Evolutionary conservation across 1,284 basidiomycete species (phyloP).

Genomic region (Marasmius oreades): DNA sequence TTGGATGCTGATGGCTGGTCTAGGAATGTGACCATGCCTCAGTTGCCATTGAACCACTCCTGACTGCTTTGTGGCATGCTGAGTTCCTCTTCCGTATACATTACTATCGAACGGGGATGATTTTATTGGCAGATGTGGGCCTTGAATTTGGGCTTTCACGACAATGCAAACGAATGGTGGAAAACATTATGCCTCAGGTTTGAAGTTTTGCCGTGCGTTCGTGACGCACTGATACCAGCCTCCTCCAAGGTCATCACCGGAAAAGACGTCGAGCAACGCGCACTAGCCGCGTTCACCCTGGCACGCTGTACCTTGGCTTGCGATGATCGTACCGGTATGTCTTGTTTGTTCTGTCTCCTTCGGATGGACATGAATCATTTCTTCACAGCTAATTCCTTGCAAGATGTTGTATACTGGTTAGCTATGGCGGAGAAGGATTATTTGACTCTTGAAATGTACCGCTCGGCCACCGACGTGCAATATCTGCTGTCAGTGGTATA

Average conservation of each 20-base stretch:
- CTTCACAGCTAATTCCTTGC: slow-evolving; percentile 40
- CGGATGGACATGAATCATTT: neutral
- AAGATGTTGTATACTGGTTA: slow-evolving; percentile 59
- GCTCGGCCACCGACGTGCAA: slow-evolving; percentile 61
- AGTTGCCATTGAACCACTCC: slow-evolving; percentile 57
- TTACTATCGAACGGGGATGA: slow-evolving; percentile 61
- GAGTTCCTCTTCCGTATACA: slow-evolving; percentile 71
- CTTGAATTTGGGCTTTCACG: slow-evolving; percentile 73
- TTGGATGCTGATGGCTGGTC: slow-evolving; percentile 5
- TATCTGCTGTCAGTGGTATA: slow-evolving; percentile 67
- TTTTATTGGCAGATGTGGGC: slow-evolving; percentile 71
- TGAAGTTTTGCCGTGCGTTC: slow-evolving; percentile 9
- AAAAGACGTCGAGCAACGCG: slow-evolving; percentile 69
- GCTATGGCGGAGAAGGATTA: slow-evolving; percentile 63
- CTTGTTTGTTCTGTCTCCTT: slow-evolving; percentile 4
- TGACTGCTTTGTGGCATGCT: slow-evolving; percentile 72
- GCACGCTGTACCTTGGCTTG: slow-evolving; percentile 68
- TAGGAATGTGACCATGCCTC: slow-evolving; percentile 59
- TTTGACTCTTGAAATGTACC: slow-evolving; percentile 49
- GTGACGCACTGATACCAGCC: neutral
- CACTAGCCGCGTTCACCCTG: slow-evolving; percentile 66
- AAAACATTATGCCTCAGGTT: slow-evolving; percentile 79
- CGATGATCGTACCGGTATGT: slow-evolving; percentile 31
- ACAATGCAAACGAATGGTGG: slow-evolving; percentile 57
- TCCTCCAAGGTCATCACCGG: slow-evolving; percentile 60